Evolutionary conservation across 768 basidiomycete genomes (phyloP).

Genomic region (Suillus bovinus): DNA sequence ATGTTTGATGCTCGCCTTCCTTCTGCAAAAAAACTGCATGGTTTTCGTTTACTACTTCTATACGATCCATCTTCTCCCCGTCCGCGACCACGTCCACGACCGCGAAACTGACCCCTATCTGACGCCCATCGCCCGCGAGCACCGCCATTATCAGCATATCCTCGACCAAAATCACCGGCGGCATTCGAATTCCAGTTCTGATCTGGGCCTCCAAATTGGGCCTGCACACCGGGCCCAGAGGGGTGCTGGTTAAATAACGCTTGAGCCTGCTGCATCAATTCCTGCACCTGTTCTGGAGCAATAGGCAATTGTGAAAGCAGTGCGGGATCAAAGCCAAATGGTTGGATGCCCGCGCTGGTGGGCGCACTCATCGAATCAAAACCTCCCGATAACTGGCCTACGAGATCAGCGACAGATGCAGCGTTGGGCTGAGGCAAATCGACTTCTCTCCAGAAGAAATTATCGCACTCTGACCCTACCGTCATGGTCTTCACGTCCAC

Average conservation of each 20-base stretch:
- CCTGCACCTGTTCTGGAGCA: slow-evolving; percentile 63
- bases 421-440: slow-evolving; percentile 26
- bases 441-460: slow-evolving; percentile 59
- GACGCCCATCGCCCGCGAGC: slow-evolving; percentile 46
- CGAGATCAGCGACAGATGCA: slow-evolving; percentile 67
- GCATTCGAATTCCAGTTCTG: slow-evolving; percentile 44
- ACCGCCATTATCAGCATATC: slow-evolving; percentile 42
- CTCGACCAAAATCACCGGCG: slow-evolving; percentile 49
- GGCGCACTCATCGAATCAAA: slow-evolving; percentile 41
- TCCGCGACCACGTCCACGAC: slow-evolving; percentile 61
- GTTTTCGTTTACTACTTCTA: slow-evolving; percentile 84
- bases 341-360: slow-evolving; percentile 33
- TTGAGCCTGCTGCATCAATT: slow-evolving; percentile 50
- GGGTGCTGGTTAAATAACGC: slow-evolving; percentile 33
- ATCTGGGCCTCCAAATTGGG: slow-evolving; percentile 36
- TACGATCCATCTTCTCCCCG: slow-evolving; percentile 56
- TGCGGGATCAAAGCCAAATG: slow-evolving; percentile 43
- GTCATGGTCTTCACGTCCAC: slow-evolving; percentile 64
- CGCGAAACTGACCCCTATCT: slow-evolving; percentile 53
- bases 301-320: slow-evolving; percentile 43
- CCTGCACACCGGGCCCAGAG: slow-evolving; percentile 29
- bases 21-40: slow-evolving; percentile 88
- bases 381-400: slow-evolving; percentile 58
- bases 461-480: slow-evolving; percentile 65
- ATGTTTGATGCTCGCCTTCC: slow-evolving; percentile 84